phyloP scores from a whole-genome alignment of 352 stramenopile species.

The Globisporangium radiosum region DNA sequence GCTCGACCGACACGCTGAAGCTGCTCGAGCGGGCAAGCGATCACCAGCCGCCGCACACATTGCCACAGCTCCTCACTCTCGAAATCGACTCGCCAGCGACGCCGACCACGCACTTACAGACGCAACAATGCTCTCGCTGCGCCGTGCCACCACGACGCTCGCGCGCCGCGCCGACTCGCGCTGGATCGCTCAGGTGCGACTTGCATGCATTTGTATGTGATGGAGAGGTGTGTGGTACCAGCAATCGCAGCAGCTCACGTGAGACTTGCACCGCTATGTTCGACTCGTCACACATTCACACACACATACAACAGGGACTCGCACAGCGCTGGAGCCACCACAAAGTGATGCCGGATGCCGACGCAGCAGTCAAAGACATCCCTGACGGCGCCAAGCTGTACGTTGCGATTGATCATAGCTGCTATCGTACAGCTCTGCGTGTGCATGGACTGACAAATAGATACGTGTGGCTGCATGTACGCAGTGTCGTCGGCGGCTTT shows the following conservation, averaged over 20 bases:
- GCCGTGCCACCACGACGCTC: not conserved
- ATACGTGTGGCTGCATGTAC: no score
- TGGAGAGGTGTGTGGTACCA: no score
- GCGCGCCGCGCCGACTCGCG: not conserved
- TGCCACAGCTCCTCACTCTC: not conserved
- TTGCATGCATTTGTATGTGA: no score
- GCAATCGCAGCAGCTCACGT: no score
- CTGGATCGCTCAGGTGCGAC: slow-evolving; percentile 3
- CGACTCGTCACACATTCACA: not conserved
- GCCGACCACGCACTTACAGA: not conserved
- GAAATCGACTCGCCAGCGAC: not conserved
- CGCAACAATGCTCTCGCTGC: slow-evolving; percentile 5
- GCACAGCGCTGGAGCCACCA: slow-evolving; percentile 23
- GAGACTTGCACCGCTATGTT: no score
- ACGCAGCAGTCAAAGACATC: slow-evolving; percentile 75
- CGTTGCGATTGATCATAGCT: slow-evolving; percentile 3
- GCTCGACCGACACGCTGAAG: no score
- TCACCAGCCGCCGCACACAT: no score
- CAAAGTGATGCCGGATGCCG: slow-evolving; percentile 67
- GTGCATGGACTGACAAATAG: no score
- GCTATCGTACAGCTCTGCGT: no score
- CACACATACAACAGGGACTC: not conserved
- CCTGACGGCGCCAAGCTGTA: slow-evolving; percentile 64
- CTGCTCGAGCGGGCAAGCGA: no score
- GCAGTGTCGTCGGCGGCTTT: slow-evolving; percentile 85